Percentiles rank a stretch among this genome's conserved stretches.
These are phyloP conservation scores for Mycena vitilis DNA, from an alignment of 768 basidiomycete species.

Conservation along the genomic window DNA sequence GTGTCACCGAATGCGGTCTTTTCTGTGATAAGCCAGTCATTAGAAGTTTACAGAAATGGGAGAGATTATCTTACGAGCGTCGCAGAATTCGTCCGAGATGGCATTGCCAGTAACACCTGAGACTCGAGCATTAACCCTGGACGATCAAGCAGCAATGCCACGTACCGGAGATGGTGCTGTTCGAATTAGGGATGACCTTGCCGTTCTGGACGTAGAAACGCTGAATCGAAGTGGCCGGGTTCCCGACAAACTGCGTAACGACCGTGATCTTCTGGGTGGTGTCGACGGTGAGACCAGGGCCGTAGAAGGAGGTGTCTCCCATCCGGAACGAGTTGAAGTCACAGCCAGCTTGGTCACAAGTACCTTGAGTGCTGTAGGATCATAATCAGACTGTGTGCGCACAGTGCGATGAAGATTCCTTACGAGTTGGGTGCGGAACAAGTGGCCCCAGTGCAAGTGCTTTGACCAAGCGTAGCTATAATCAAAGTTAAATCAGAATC, in stretches of 20 bases:
- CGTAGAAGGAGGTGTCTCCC: slow-evolving; percentile 55
- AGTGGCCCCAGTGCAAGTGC: slow-evolving; percentile 47
- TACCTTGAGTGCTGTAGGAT: slow-evolving; percentile 43
- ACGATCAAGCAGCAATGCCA: neutral
- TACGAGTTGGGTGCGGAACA: slow-evolving; percentile 41
- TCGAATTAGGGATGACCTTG: slow-evolving; percentile 53
- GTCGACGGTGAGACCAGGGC: slow-evolving; percentile 53
- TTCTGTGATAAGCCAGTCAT: slow-evolving; percentile 29
- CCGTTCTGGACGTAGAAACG: slow-evolving; percentile 59
- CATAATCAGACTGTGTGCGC: neutral
- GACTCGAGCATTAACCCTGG: slow-evolving; percentile 40
- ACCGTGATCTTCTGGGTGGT: slow-evolving; percentile 55
- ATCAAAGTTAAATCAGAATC: neutral
- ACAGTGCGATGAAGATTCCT: neutral
- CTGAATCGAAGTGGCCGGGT: slow-evolving; percentile 54
- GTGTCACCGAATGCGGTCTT: slow-evolving; percentile 50
- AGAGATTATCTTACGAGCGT: slow-evolving; percentile 43
- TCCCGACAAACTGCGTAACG: slow-evolving; percentile 49
- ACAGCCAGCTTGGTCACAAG: slow-evolving; percentile 59
- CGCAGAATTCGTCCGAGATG: slow-evolving; percentile 55
- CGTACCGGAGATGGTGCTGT: slow-evolving; percentile 36
- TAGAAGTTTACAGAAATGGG: neutral
- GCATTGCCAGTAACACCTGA: slow-evolving; percentile 49
- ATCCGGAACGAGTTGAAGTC: slow-evolving; percentile 62
- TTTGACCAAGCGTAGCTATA: slow-evolving; percentile 33